A percentile compares a stretch with the other conserved stretches of the same genome.
These are phyloP conservation scores for Rhizophagus clarus DNA, from an alignment of 192 early-diverging fungal genomes.

Conservation along the genomic window DNA sequence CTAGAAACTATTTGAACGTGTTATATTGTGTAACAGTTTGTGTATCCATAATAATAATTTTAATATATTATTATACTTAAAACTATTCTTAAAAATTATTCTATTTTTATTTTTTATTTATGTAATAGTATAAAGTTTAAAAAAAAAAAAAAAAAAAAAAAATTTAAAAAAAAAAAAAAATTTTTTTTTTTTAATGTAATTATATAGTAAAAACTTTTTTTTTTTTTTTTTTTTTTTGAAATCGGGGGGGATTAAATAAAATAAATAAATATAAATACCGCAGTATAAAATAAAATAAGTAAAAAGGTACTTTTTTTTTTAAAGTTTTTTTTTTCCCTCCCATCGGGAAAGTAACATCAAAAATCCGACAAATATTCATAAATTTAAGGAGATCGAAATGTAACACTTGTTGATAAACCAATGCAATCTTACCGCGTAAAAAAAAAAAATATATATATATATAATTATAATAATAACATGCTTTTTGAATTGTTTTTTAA, in stretches of 20 bases:
- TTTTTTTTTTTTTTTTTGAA: background rate
- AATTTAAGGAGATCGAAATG: background rate
- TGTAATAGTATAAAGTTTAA: background rate
- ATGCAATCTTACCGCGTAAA: no score
- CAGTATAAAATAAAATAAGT: no score
- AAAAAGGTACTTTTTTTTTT: background rate
- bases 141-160: constrained; percentile 12
- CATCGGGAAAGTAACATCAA: background rate
- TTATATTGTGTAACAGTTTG: constrained; percentile 9
- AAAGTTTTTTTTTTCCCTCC: background rate
- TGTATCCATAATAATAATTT: background rate
- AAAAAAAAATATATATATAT: no score
- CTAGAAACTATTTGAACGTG: background rate
- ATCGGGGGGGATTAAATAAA: background rate
- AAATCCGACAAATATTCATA: background rate
- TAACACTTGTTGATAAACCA: background rate
- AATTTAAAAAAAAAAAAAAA: constrained; percentile 18
- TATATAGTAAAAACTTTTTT: no score
- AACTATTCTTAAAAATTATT: background rate
- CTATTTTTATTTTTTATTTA: constrained; percentile 2
- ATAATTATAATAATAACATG: no score
- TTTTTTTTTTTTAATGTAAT: background rate
- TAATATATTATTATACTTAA: background rate
- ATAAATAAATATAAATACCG: background rate
- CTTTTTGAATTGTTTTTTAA: no score